A percentile compares a stretch with the other conserved stretches of the same genome.
Evolutionary conservation across 805 yeast genomes (phyloP).

Genomic region (Torulaspora franciscae): DNA sequence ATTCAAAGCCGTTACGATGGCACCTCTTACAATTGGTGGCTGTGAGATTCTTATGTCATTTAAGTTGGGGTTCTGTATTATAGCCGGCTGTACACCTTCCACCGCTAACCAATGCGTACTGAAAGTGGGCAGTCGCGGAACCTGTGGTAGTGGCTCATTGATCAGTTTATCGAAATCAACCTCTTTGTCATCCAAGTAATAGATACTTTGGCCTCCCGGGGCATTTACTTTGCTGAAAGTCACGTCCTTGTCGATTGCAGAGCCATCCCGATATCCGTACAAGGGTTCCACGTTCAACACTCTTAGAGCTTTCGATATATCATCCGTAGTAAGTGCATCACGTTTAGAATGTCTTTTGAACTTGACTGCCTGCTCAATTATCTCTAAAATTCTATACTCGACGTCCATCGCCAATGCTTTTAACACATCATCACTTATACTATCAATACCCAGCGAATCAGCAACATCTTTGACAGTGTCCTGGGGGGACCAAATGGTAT

Average conservation of each 20-base stretch:
- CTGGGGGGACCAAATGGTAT: slow-evolving; percentile 94
- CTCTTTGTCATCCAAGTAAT: slow-evolving; percentile 88
- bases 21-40: slow-evolving; percentile 78
- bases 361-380: slow-evolving; percentile 90
- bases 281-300: slow-evolving; percentile 90
- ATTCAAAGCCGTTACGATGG: slow-evolving; percentile 61
- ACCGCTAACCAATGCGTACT: slow-evolving; percentile 98
- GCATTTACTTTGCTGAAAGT: slow-evolving; percentile 82
- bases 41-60: slow-evolving; percentile 65
- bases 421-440: slow-evolving; percentile 84
- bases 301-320: slow-evolving; percentile 73
- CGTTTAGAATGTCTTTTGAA: slow-evolving; percentile 94
- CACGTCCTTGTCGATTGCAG: slow-evolving; percentile 50
- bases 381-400: slow-evolving; percentile 95
- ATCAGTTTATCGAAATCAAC: slow-evolving; percentile 90
- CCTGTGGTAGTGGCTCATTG: slow-evolving; percentile 90
- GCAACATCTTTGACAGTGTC: slow-evolving; percentile 97
- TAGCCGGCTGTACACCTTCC: slow-evolving; percentile 97
- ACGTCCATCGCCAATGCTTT: slow-evolving; percentile 97
- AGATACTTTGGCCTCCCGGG: slow-evolving; percentile 89
- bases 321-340: slow-evolving; percentile 71
- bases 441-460: slow-evolving; percentile 76
- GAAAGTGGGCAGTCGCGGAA: slow-evolving; percentile 86
- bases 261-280: slow-evolving; percentile 67
- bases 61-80: slow-evolving; percentile 87